Conservation (phyloP, 225 moss, liverwort and hornwort genomes). For the Climacium dendroides region DNA sequence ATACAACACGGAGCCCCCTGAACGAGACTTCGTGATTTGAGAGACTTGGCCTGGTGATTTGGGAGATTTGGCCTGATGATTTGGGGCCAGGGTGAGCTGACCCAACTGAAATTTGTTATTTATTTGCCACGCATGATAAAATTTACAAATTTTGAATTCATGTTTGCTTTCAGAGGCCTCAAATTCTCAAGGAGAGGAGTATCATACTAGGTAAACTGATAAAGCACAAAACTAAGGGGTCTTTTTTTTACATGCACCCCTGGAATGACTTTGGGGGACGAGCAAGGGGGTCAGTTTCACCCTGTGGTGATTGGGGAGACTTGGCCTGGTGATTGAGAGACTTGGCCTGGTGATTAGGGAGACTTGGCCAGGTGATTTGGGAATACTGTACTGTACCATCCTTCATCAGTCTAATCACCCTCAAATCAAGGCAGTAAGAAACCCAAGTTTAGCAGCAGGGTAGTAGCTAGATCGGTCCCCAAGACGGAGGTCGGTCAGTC, state of each 20-base stretch:
- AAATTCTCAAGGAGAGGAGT: too few relatives aligned
- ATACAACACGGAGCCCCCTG: not conserved
- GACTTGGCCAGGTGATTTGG: not conserved
- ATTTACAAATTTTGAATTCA: too few relatives aligned
- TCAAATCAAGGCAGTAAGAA: not conserved
- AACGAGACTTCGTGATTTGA: not conserved
- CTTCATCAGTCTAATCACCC: not conserved
- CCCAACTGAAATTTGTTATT: too few relatives aligned
- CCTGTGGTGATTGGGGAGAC: not conserved
- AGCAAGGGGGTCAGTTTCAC: too few relatives aligned
- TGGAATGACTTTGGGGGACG: too few relatives aligned
- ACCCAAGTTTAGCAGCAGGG: not conserved
- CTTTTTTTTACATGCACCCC: too few relatives aligned
- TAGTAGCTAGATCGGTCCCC: not conserved
- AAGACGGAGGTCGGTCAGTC: not conserved
- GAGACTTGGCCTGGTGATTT: not conserved
- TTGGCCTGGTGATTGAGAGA: too few relatives aligned
- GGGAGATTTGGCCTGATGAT: not conserved
- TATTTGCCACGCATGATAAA: too few relatives aligned
- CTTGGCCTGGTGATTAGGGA: not conserved
- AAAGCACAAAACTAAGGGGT: too few relatives aligned
- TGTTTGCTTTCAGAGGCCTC: too few relatives aligned
- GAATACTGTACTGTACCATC: not conserved
- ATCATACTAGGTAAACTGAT: too few relatives aligned
- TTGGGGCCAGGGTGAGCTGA: not conserved